Conservation (phyloP, 1,139 yeast genomes). For the Taphrina wiesneri region DNA sequence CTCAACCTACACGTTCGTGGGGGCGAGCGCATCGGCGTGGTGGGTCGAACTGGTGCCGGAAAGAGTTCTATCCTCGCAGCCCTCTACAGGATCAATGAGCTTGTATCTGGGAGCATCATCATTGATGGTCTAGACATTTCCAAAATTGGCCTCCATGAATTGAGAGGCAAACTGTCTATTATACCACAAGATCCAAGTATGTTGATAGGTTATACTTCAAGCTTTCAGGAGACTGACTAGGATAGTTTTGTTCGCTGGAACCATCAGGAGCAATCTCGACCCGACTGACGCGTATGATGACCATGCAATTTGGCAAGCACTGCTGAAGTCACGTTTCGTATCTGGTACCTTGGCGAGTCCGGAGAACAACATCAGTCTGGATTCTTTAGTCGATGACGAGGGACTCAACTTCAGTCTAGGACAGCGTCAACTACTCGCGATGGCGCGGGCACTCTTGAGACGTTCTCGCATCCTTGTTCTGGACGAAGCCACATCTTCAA, state of each 20-base stretch:
- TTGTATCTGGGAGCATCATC: conserved; percentile 54
- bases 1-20: conserved; percentile 53
- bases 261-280: conserved; percentile 65
- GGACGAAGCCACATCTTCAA: conserved; percentile 83
- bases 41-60: conserved; percentile 83
- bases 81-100: conserved; percentile 61
- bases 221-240: neutral
- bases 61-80: conserved; percentile 70
- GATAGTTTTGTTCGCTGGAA: conserved; percentile 61
- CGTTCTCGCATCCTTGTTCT: conserved; percentile 64
- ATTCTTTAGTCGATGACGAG: conserved; percentile 67
- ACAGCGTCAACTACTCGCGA: conserved; percentile 71
- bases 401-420: conserved; percentile 76
- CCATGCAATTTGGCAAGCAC: conserved; percentile 57
- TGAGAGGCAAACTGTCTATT: conserved; percentile 63
- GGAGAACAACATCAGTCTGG: conserved; percentile 54
- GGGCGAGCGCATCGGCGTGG: conserved; percentile 67
- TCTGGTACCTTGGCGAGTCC: conserved; percentile 35
- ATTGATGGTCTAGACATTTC: conserved; percentile 66
- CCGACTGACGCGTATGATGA: conserved; percentile 61
- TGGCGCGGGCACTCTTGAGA: conserved; percentile 77
- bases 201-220: neutral
- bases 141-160: conserved; percentile 56
- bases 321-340: conserved; percentile 57
- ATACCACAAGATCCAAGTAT: conserved; percentile 71